phyloP scores from a whole-genome alignment of 805 yeast species.

The Brettanomyces sp. region DNA sequence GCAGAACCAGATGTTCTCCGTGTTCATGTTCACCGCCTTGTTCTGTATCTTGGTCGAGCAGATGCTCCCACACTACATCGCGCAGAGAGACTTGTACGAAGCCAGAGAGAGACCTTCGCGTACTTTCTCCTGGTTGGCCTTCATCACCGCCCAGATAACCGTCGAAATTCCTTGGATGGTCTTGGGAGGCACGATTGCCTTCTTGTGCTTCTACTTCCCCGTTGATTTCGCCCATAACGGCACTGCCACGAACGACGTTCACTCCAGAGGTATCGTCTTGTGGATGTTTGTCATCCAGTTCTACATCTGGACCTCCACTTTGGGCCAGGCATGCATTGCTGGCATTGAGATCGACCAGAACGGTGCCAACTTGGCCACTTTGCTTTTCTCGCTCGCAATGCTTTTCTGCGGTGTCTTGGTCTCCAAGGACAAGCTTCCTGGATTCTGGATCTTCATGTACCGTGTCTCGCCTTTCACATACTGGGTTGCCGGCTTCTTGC shows the following conservation, averaged over 20 bases:
- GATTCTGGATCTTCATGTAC: slow-evolving; percentile 71
- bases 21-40: slow-evolving; percentile 53
- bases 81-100: slow-evolving; percentile 56
- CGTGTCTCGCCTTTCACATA: slow-evolving; percentile 60
- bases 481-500: slow-evolving; percentile 42
- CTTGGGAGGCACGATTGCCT: slow-evolving; percentile 48
- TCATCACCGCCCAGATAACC: slow-evolving; percentile 48
- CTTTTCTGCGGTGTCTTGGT: slow-evolving; percentile 70
- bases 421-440: slow-evolving; percentile 29
- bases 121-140: slow-evolving; percentile 55
- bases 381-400: slow-evolving; percentile 50
- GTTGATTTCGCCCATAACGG: slow-evolving; percentile 57
- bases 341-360: slow-evolving; percentile 46
- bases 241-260: slow-evolving; percentile 29
- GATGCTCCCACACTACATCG: slow-evolving; percentile 46
- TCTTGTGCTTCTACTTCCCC: slow-evolving; percentile 59
- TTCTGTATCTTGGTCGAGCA: slow-evolving; percentile 51
- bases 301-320: slow-evolving; percentile 43
- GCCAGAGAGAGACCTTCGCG: slow-evolving; percentile 63
- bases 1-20: slow-evolving; percentile 71
- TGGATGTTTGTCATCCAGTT: slow-evolving; percentile 32
- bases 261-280: slow-evolving; percentile 40
- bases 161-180: slow-evolving; percentile 58
- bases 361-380: slow-evolving; percentile 49
- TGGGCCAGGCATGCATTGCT: slow-evolving; percentile 48